phyloP scores from a whole-genome alignment of 2,329 filamentous ascomycete species.

The Domatiomyces globalis region DNA sequence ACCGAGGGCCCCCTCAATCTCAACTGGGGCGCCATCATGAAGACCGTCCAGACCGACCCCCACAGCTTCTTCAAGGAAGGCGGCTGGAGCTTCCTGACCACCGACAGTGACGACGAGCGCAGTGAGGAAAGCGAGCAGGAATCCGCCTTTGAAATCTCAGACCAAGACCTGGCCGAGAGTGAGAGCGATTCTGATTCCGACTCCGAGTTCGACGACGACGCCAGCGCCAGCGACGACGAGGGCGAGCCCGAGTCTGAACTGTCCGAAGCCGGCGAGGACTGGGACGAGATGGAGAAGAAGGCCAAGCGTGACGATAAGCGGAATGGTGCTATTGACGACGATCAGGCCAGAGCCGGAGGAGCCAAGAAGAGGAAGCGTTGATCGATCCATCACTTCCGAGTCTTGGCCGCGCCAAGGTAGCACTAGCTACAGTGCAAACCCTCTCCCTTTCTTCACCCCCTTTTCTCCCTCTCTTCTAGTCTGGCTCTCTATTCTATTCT shows the following conservation, averaged over 20 bases:
- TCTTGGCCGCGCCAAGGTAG: too few relatives aligned
- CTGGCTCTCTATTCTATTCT: too few relatives aligned
- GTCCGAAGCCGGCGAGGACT: slow-evolving; percentile 23
- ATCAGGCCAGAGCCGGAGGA: slow-evolving; percentile 28
- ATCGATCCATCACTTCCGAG: too few relatives aligned
- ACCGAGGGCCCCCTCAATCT: slow-evolving; percentile 91
- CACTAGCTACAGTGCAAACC: too few relatives aligned
- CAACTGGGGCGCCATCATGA: slow-evolving; percentile 99
- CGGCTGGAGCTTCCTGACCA: slow-evolving; percentile 83
- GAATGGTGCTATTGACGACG: slow-evolving; percentile 28
- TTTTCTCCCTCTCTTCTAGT: too few relatives aligned
- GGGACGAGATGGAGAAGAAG: slow-evolving; percentile 21
- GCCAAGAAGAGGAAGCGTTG: slow-evolving; percentile 31
- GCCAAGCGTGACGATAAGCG: slow-evolving; percentile 21
- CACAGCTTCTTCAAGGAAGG: slow-evolving; percentile 92
- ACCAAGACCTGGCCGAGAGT: slow-evolving; percentile 57
- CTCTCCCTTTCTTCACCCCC: too few relatives aligned
- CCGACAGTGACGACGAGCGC: slow-evolving; percentile 75
- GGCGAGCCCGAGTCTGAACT: slow-evolving; percentile 21
- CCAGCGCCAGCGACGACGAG: slow-evolving; percentile 51
- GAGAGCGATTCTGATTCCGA: slow-evolving; percentile 70
- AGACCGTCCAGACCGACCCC: slow-evolving; percentile 86
- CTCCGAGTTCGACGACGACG: slow-evolving; percentile 87
- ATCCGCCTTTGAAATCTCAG: slow-evolving; percentile 79
- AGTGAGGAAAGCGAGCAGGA: slow-evolving; percentile 69